Percentiles rank a stretch among this genome's conserved stretches.
These are phyloP conservation scores for Microsporum canis DNA, from an alignment of 2,329 filamentous ascomycete genomes.

Conservation along the genomic window DNA sequence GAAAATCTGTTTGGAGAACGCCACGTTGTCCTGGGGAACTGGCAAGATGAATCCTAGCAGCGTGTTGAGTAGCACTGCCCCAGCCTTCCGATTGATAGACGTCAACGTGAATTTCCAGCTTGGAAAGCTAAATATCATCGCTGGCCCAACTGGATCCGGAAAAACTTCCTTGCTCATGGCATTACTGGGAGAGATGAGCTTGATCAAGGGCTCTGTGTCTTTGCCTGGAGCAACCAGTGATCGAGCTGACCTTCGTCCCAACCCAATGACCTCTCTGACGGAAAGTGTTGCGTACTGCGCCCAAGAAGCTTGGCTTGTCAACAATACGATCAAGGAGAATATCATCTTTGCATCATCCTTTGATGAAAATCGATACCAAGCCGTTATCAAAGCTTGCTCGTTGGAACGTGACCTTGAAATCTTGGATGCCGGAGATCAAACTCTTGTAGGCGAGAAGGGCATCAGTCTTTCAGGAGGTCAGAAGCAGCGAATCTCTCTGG, in stretches of 20 bases:
- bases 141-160: slow-evolving; percentile 84
- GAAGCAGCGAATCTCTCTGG: slow-evolving; percentile 92
- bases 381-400: slow-evolving; percentile 83
- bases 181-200: slow-evolving; percentile 87
- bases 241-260: slow-evolving; percentile 68
- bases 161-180: slow-evolving; percentile 97
- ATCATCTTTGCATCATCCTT: slow-evolving; percentile 78
- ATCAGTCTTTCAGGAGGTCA: slow-evolving; percentile 94
- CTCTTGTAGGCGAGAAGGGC: slow-evolving; percentile 90
- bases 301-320: slow-evolving; percentile 93
- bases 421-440: slow-evolving; percentile 83
- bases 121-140: slow-evolving; percentile 82
- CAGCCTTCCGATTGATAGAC: slow-evolving; percentile 70
- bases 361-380: slow-evolving; percentile 70
- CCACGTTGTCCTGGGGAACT: slow-evolving; percentile 81
- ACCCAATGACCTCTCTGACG: slow-evolving; percentile 74
- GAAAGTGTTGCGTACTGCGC: slow-evolving; percentile 95
- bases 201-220: slow-evolving; percentile 67
- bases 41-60: slow-evolving; percentile 38
- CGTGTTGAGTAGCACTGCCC: slow-evolving; percentile 39
- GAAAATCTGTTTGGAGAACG: slow-evolving; percentile 72
- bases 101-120: slow-evolving; percentile 72
- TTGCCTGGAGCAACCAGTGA: slow-evolving; percentile 69
- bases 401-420: slow-evolving; percentile 86
- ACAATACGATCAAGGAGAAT: slow-evolving; percentile 90